Evolutionary conservation across 2,329 filamentous ascomycete species (phyloP), one percentile per base, ranked within the genome.

Genomic region (Daldinia eschscholtzii): DNA sequence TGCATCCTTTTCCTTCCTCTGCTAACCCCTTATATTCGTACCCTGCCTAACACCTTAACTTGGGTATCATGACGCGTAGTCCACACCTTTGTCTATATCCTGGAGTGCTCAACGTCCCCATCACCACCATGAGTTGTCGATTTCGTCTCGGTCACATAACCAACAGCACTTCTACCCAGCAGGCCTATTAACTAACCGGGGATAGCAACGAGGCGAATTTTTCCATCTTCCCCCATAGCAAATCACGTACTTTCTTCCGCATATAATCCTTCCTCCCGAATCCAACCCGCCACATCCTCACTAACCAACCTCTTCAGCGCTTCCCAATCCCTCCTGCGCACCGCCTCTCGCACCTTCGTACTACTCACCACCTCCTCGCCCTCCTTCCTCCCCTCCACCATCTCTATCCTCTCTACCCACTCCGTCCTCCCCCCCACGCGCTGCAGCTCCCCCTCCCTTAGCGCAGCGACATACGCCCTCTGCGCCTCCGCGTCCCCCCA

Each of bases 281-380:
- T 84, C 86, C 88, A 92, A 23, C 77, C 79, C 53, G 80, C 81
- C 0, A 94, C 87, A 1, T 83, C 83, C 1, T 79, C 77, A 0
- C 87, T 88, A 37, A 93, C 89, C 70, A 93, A 75, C 61, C 76
- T 75, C 18, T 76, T 76, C 57, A 93, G 78, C 60, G 75, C 78
- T 3, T 80, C 80, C 82, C 80, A 85, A 48, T 86, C 83, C 10
- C 79, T 76, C 4, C 73, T 74, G 65, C 81, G 83, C 1, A 87
- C 86, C 5, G 88, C 86, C 35, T 85, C 83, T 57, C 92, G 83
- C 50, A 91, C 90, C 73, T 82, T 85, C 6, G 92, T 93, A 70
- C 87, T 89, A 70, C 87, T 89, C 42, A 89, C 82, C 15, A 76
- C 68, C 20, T 39, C 53, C 20, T 55, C 52, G 2, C 77, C 84